phyloP scores from a whole-genome alignment of 805 yeast species.

The Kodamaea restingae region DNA sequence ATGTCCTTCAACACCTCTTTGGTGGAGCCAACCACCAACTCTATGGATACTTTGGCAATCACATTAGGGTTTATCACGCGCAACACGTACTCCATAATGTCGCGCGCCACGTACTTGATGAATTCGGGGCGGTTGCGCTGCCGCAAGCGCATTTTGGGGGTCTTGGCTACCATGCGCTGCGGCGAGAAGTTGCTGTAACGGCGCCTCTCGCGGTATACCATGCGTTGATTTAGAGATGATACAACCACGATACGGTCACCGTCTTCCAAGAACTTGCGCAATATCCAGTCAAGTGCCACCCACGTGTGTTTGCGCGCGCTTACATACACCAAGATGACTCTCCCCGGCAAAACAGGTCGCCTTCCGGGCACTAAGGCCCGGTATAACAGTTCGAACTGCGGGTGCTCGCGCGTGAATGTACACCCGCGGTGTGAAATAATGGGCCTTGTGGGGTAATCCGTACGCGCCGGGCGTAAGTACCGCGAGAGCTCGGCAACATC shows the following conservation, averaged over 20 bases:
- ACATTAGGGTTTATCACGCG: conserved; percentile 43
- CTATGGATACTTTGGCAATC: conserved; percentile 53
- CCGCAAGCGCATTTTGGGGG: conserved; percentile 30
- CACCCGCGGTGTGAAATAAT: conserved; percentile 39
- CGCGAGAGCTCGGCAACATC: conserved; percentile 8
- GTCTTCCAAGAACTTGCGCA: conserved; percentile 49
- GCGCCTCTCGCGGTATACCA: conserved; percentile 4
- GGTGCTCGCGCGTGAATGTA: conserved; percentile 46
- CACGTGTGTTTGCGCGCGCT: conserved; percentile 75
- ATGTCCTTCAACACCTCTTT: conserved; percentile 55
- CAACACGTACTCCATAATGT: conserved; percentile 51
- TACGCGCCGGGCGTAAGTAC: conserved; percentile 10
- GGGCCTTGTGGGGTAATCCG: conserved; percentile 38
- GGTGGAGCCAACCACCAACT: conserved; percentile 56
- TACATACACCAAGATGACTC: conserved; percentile 60
- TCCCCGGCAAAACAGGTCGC: conserved; percentile 43
- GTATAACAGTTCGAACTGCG: conserved; percentile 45
- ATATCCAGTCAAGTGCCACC: conserved; percentile 74
- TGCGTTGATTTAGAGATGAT: conserved; percentile 41
- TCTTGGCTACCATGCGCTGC: conserved; percentile 12
- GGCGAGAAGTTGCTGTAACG: conserved; percentile 7
- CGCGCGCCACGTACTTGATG: conserved; percentile 41
- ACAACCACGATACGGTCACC: conserved; percentile 67
- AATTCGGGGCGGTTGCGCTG: conserved; percentile 45
- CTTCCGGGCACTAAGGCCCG: conserved; percentile 28